Conservation (phyloP, 2,329 filamentous ascomycete genomes). For the Atkinsonella hypoxylon region DNA sequence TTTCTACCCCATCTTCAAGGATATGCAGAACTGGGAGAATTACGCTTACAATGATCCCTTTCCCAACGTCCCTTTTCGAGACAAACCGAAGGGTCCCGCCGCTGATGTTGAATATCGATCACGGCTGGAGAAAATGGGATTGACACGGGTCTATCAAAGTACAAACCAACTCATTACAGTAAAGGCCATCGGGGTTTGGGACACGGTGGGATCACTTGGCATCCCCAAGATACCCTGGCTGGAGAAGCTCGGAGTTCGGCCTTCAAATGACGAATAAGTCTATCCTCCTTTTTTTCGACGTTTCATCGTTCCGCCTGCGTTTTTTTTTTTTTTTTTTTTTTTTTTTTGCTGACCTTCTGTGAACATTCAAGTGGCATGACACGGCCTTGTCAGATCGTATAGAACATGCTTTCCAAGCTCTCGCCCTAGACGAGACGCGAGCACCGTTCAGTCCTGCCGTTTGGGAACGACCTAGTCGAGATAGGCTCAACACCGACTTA, state of each 20-base stretch:
- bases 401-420: conserved; percentile 46
- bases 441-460: conserved; percentile 42
- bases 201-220: conserved; percentile 30
- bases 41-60: conserved; percentile 33
- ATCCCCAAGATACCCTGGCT: conserved; percentile 35
- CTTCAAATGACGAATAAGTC: conserved; percentile 35
- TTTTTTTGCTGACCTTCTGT: conserved; percentile 17
- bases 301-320: conserved; percentile 11
- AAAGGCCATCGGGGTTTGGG: conserved; percentile 35
- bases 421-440: conserved; percentile 45
- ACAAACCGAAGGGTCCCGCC: conserved; percentile 34
- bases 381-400: conserved; percentile 39
- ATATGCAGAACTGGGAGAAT: conserved; percentile 42
- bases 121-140: conserved; percentile 29
- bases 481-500: conserved; percentile 29
- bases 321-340: background rate
- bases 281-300: conserved; percentile 4
- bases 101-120: conserved; percentile 31
- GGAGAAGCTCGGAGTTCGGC: conserved; percentile 32
- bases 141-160: conserved; percentile 30
- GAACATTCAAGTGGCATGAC: conserved; percentile 40
- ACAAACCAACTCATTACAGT: conserved; percentile 31
- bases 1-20: conserved; percentile 44
- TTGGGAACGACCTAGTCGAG: conserved; percentile 34
- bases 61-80: conserved; percentile 31